A percentile compares a stretch with the other conserved stretches of the same genome.
Conservation (phyloP, 352 stramenopile species). For the Thalassiosira ordinaria region DNA sequence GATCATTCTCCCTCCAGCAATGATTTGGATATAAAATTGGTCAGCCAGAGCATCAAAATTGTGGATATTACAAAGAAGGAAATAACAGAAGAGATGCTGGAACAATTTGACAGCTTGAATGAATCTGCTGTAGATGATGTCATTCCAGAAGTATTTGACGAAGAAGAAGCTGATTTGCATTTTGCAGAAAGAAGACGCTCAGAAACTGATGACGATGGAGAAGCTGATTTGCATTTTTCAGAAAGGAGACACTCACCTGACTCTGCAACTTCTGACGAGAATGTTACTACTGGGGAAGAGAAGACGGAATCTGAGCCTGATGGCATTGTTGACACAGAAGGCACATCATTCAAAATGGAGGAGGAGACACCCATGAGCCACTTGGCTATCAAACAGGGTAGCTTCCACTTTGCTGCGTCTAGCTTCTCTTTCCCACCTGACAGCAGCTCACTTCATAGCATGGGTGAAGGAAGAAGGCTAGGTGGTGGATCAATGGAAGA, state of each 20-base stretch:
- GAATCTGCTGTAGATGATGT: slow-evolving; percentile 31
- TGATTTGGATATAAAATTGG: slow-evolving; percentile 53
- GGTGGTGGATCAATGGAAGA: slow-evolving; percentile 62
- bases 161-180: slow-evolving; percentile 52
- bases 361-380: slow-evolving; percentile 48
- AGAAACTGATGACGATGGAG: slow-evolving; percentile 33
- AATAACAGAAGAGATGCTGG: slow-evolving; percentile 71
- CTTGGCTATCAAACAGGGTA: slow-evolving; percentile 59
- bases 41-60: slow-evolving; percentile 75
- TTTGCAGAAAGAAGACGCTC: slow-evolving; percentile 20
- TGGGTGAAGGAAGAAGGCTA: slow-evolving; percentile 57
- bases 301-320: slow-evolving; percentile 22
- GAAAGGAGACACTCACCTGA: slow-evolving; percentile 15
- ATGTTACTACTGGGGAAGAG: slow-evolving; percentile 29
- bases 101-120: slow-evolving; percentile 50
- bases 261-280: slow-evolving; percentile 36
- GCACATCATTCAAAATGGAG: slow-evolving; percentile 20
- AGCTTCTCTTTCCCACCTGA: slow-evolving; percentile 83
- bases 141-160: slow-evolving; percentile 30
- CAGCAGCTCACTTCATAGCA: slow-evolving; percentile 63
- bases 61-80: slow-evolving; percentile 87
- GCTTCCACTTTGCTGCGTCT: slow-evolving; percentile 77
- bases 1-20: slow-evolving; percentile 72
- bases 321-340: slow-evolving; percentile 30
- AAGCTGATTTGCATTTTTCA: slow-evolving; percentile 45